These are phyloP conservation scores for Davidsoniella neocaledoniae DNA, from an alignment of 2,329 filamentous ascomycete species.

Conservation along the genomic window DNA sequence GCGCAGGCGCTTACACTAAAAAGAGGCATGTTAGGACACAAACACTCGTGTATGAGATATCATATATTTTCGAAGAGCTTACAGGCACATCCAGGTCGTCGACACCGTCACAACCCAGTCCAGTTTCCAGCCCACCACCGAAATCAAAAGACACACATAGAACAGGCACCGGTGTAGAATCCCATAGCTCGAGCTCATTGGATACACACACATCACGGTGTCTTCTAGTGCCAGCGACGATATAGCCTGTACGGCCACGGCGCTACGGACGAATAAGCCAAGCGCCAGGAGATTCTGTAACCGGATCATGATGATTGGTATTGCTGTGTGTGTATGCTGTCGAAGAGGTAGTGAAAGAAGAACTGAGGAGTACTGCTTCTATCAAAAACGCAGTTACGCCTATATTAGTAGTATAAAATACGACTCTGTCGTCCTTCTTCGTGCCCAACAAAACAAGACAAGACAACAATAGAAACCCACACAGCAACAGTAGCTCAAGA, in stretches of 20 bases:
- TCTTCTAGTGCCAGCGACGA: conserved; percentile 5
- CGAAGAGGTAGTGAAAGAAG: background rate
- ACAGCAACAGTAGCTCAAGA: background rate
- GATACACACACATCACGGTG: conserved; percentile 12
- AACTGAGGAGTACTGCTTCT: background rate
- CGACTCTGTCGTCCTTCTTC: background rate
- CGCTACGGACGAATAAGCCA: conserved; percentile 1
- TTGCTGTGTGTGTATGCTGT: background rate
- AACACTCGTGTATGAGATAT: background rate
- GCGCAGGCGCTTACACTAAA: background rate
- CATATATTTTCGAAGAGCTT: background rate
- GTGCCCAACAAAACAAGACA: background rate
- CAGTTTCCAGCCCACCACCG: conserved; percentile 10
- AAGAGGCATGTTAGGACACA: background rate
- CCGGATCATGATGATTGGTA: background rate
- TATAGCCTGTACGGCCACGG: conserved; percentile 6
- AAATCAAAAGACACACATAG: conserved; percentile 9
- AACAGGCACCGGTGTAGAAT: conserved; percentile 9
- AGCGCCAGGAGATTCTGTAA: background rate
- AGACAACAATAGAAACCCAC: background rate
- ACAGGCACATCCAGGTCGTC: conserved; percentile 8
- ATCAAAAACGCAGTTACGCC: background rate
- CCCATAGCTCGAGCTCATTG: conserved; percentile 10
- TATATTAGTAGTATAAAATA: background rate
- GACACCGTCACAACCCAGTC: conserved; percentile 8